Conservation (phyloP, 345 rosid species). For the Citrus inodora region DNA sequence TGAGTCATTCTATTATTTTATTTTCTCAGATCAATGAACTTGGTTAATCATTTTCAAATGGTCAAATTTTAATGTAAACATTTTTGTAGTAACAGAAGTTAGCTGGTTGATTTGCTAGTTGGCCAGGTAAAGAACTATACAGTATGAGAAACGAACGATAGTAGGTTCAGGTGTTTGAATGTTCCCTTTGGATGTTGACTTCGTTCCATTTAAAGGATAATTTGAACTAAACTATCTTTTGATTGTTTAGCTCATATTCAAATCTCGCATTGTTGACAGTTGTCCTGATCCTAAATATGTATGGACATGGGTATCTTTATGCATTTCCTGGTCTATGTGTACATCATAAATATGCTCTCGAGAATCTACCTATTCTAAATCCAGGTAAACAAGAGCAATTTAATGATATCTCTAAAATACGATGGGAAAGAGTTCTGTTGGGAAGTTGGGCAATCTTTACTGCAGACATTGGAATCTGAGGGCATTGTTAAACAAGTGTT, state of each 20-base stretch:
- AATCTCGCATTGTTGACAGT: neutral
- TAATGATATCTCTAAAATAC: slow-evolving; percentile 35
- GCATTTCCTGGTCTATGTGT: neutral
- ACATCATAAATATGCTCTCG: neutral
- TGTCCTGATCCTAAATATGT: neutral
- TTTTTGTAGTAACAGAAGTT: neutral
- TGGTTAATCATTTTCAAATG: neutral
- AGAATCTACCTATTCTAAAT: slow-evolving; percentile 5
- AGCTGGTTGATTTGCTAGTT: neutral
- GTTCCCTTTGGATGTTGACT: neutral
- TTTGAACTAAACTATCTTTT: neutral
- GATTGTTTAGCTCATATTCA: neutral
- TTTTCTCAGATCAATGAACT: neutral
- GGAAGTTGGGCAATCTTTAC: slow-evolving; percentile 69
- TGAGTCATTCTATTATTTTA: slow-evolving; percentile 28
- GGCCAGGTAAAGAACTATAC: neutral
- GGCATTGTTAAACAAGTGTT: slow-evolving; percentile 71
- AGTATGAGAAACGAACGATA: neutral
- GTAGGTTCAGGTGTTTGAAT: neutral
- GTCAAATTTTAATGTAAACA: neutral
- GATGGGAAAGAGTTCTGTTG: slow-evolving; percentile 51
- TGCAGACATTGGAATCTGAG: slow-evolving; percentile 58
- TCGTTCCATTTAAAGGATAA: neutral
- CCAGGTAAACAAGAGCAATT: slow-evolving; percentile 51
- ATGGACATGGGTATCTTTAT: neutral